Percentiles rank a stretch among this genome's conserved stretches.
Evolutionary conservation across 2,329 filamentous ascomycete species (phyloP).

Genomic region (Botryotinia globosa): DNA sequence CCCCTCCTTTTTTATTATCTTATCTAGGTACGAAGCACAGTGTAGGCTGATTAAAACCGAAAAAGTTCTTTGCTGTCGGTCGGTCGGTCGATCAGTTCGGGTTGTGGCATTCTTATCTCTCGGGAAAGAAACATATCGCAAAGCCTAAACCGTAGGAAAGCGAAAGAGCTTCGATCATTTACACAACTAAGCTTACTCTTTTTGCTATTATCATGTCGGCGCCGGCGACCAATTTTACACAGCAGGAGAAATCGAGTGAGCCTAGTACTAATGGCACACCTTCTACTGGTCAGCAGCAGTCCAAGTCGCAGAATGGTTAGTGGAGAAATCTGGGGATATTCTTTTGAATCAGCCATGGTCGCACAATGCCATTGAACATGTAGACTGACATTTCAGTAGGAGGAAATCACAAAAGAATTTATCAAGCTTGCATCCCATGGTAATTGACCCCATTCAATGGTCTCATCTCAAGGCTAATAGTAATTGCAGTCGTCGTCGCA

Average conservation of each 20-base stretch:
- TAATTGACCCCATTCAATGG: neutral
- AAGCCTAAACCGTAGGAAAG: slow-evolving; percentile 28
- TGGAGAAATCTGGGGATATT: neutral
- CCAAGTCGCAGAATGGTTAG: slow-evolving; percentile 15
- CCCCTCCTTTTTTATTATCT: neutral
- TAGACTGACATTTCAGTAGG: slow-evolving; percentile 5
- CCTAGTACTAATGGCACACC: neutral
- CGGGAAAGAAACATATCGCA: slow-evolving; percentile 4
- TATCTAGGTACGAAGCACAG: neutral
- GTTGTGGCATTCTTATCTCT: slow-evolving; percentile 8
- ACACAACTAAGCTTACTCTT: slow-evolving; percentile 21
- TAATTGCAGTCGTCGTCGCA: slow-evolving; percentile 46
- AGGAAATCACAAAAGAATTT: slow-evolving; percentile 29
- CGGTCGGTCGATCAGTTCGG: neutral
- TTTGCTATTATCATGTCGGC: slow-evolving; percentile 13
- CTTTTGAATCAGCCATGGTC: slow-evolving; percentile 6
- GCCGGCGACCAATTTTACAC: slow-evolving; percentile 14
- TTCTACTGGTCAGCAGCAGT: slow-evolving; percentile 14
- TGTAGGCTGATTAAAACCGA: neutral
- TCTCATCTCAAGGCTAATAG: neutral
- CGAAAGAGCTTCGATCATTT: slow-evolving; percentile 21
- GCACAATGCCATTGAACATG: slow-evolving; percentile 4
- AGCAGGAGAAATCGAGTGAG: slow-evolving; percentile 15
- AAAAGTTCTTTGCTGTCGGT: neutral
- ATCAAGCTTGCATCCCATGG: slow-evolving; percentile 49